phyloP scores from a whole-genome alignment of 495 filamentous ascomycete genomes.

The Schizothecium vesticola region DNA sequence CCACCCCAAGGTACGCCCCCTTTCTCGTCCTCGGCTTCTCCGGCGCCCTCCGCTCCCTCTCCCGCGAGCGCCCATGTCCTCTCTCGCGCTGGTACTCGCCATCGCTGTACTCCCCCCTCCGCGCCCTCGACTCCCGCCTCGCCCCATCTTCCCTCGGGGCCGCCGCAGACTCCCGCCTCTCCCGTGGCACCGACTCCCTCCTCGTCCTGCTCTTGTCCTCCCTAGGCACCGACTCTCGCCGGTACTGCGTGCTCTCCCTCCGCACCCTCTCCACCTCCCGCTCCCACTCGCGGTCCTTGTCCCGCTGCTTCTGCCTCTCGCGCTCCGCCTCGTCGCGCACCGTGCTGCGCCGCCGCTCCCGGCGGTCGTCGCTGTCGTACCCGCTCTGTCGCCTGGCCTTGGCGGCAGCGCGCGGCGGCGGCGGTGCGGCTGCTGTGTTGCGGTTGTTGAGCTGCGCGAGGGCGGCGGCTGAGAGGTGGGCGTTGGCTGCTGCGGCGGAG shows the following conservation, averaged over 20 bases:
- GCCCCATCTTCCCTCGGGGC: background rate
- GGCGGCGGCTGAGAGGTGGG: slow-evolving; percentile 7
- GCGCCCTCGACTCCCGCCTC: background rate
- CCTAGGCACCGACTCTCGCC: slow-evolving; percentile 11
- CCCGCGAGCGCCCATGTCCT: slow-evolving; percentile 26
- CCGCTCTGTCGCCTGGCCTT: background rate
- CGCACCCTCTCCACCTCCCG: slow-evolving; percentile 9
- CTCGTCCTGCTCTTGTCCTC: slow-evolving; percentile 1
- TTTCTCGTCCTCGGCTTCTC: slow-evolving; percentile 18
- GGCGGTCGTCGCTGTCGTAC: background rate
- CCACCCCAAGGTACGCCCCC: slow-evolving; percentile 1
- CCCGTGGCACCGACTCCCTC: background rate
- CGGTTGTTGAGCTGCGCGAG: slow-evolving; percentile 12
- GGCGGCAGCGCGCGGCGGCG: background rate
- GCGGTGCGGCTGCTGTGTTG: background rate
- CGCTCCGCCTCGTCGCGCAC: slow-evolving; percentile 23
- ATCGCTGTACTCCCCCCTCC: slow-evolving; percentile 22
- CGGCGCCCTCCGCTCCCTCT: slow-evolving; percentile 7
- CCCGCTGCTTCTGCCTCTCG: slow-evolving; percentile 20
- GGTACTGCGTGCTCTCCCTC: background rate
- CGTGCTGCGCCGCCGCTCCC: background rate
- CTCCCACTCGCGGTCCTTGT: slow-evolving; percentile 25
- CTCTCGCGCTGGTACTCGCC: slow-evolving; percentile 30
- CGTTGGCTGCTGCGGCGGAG: slow-evolving; percentile 14
- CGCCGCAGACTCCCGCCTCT: background rate